Conservation (phyloP, 2,329 filamentous ascomycete species). For the Clonostachys rhizophaga region DNA sequence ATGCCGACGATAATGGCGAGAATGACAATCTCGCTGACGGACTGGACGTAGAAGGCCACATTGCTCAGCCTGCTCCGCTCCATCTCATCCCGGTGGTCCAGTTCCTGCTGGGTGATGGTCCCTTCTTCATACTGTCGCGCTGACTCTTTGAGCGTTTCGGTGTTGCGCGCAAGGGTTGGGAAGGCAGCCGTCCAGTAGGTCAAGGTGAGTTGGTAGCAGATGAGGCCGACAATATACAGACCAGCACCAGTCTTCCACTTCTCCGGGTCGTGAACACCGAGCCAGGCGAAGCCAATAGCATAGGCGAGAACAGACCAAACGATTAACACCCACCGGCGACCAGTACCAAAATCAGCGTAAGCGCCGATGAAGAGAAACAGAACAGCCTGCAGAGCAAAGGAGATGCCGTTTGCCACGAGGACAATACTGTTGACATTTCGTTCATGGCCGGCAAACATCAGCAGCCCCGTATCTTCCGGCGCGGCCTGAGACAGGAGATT, state of each 20-base stretch:
- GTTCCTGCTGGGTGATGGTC: slow-evolving; percentile 51
- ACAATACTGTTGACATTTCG: slow-evolving; percentile 64
- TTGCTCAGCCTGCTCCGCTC: slow-evolving; percentile 62
- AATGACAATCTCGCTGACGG: slow-evolving; percentile 55
- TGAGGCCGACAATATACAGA: slow-evolving; percentile 62
- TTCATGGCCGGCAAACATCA: slow-evolving; percentile 49
- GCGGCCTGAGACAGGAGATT: slow-evolving; percentile 59
- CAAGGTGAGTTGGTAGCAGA: slow-evolving; percentile 62
- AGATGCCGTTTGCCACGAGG: slow-evolving; percentile 61
- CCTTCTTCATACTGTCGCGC: slow-evolving; percentile 25
- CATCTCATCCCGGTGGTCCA: slow-evolving; percentile 56
- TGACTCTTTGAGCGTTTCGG: slow-evolving; percentile 22
- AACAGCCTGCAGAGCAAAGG: slow-evolving; percentile 61
- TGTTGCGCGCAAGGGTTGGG: slow-evolving; percentile 29
- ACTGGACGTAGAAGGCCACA: slow-evolving; percentile 60
- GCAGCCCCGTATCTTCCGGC: slow-evolving; percentile 36
- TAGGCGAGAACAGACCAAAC: slow-evolving; percentile 56
- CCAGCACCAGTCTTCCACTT: slow-evolving; percentile 58
- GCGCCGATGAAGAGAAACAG: slow-evolving; percentile 47
- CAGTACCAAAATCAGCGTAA: slow-evolving; percentile 60
- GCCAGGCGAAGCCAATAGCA: slow-evolving; percentile 61
- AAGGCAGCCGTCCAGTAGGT: slow-evolving; percentile 66
- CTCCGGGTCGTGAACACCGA: slow-evolving; percentile 55
- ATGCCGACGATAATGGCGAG: slow-evolving; percentile 62
- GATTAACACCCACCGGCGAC: slow-evolving; percentile 59